Base-by-base conservation (phyloP, 2,329 filamentous ascomycete species). In the Endoconidiophora laricicola region DNA sequence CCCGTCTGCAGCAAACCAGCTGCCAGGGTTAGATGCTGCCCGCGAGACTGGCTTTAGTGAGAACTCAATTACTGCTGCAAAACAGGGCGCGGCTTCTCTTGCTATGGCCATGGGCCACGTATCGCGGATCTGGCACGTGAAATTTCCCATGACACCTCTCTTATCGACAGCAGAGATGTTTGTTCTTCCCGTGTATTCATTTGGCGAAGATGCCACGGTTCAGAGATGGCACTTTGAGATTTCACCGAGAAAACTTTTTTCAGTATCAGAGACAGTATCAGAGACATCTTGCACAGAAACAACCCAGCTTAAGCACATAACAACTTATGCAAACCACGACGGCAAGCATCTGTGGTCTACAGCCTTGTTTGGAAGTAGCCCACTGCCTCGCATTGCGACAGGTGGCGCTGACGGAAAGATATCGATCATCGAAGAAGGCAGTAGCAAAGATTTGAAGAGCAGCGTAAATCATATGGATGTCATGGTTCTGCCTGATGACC, bases 341-440 rank as follows among this genome's bases (percentile, higher is more conserved):
- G 91, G 91, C 5, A 98, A 95, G 63, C 87, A 95, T 60, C 79
- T 96, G 5, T 96, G 90, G 88, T 80, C 87, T 0, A 71, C 79
- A 37, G 76, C 75, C 10, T 54, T 72, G 53, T 42, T 46, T 20
- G 65, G 52, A 48, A 57, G 59, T 2, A 57, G 60, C 1, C 56
- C 61, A 12, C 61, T 44, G 9, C 42, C 68, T 0, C 54, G 71
- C 1, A 62, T 86, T 18, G 79, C 76, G 3, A 87, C 84, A 2
- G 91, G 91, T 10, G 91, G 86, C n/a, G 82, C 85, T 9, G 91
- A 98, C 63, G 82, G 87, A 14, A 77, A 72, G 55, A 71, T 81
- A 39, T 69, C 70, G 2, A 57, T 77, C n/a, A 65, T 74, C 24
- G 57, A 61, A 40, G 60, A 61, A 37, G 53, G 48, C 14, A 41